Evolutionary conservation across 106 monocot genomes (phyloP), one percentile per base, ranked within the genome.

Genomic region (Acanthochlamys bracteata): DNA sequence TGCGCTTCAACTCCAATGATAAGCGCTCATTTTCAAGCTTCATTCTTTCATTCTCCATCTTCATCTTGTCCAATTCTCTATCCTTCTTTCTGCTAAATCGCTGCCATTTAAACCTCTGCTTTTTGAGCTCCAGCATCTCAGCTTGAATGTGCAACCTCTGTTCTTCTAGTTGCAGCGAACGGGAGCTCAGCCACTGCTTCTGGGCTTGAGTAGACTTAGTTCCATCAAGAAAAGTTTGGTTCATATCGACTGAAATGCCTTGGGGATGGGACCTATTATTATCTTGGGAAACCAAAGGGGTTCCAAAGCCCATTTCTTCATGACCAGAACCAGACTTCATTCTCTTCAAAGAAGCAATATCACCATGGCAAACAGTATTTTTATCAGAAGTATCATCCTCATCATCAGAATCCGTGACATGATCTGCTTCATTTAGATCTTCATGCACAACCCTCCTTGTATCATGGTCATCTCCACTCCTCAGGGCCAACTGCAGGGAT

Each of bases 31-130:
- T 93, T 59, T 86, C 93, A 24, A 91, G 78, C 71, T 74, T 83
- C 86, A 91, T 83, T 51, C 57, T 74, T 63, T 87, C 87, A 69
- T 87, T 87, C 64, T 87, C 80, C 51, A 83, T 65, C 70, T 66
- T 77, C 66, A 83, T 67, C 61, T 66, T 77, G 7, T 83, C 76
- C 62, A 83, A 24, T 69, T 87, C 83, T 26, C 80, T 76, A 26
- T 87, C 87, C 57, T 90, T 90, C 74, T 83, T 87, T 55, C 71
- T 80, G 46, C 80, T 71, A 57, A 87, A 83, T 14, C 71, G 46
- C 16, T 87, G 70, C 87, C 87, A 87, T 71, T 87, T 87, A 55
- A 83, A 83, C 0, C 77, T 62, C 57, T 78, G 83, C 21, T 66
- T 74, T 42, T 80, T 77, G 45, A 83, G 66, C 51, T 83, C 83